These are phyloP conservation scores for Crinitomyces ghanaensis DNA, from an alignment of 805 yeast genomes.

Conservation along the genomic window DNA sequence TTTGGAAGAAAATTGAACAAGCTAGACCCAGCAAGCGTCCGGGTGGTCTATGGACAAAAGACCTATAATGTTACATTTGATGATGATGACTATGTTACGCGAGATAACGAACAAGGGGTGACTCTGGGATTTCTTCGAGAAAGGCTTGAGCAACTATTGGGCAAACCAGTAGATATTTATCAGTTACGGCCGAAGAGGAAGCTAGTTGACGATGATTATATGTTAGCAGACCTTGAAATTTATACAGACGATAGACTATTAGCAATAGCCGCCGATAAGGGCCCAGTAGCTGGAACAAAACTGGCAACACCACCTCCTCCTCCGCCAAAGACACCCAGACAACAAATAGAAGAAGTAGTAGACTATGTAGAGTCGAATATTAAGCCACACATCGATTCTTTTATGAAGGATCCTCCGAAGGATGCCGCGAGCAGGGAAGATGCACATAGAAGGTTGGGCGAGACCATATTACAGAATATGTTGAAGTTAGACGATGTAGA, in stretches of 20 bases:
- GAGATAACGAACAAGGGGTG: slow-evolving; percentile 48
- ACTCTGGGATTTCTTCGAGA: slow-evolving; percentile 49
- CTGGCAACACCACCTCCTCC: slow-evolving; percentile 11
- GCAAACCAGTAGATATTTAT: slow-evolving; percentile 1
- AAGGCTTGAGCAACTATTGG: slow-evolving; percentile 38
- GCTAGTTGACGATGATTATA: slow-evolving; percentile 33
- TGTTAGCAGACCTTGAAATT: slow-evolving; percentile 40
- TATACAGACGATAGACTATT: slow-evolving; percentile 40
- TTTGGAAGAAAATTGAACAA: not conserved
- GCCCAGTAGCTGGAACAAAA: slow-evolving; percentile 2
- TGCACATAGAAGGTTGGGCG: slow-evolving; percentile 24
- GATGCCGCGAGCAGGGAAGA: slow-evolving; percentile 16
- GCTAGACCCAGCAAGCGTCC: not conserved
- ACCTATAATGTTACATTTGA: slow-evolving; percentile 33
- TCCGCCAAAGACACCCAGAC: slow-evolving; percentile 14
- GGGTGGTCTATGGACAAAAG: slow-evolving; percentile 4
- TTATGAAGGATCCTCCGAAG: slow-evolving; percentile 13
- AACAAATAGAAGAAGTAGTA: slow-evolving; percentile 20
- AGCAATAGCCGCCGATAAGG: slow-evolving; percentile 12
- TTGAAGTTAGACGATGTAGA: slow-evolving; percentile 26
- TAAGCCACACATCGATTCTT: slow-evolving; percentile 16
- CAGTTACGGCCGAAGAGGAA: slow-evolving; percentile 11
- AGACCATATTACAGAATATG: slow-evolving; percentile 25
- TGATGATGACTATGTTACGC: slow-evolving; percentile 58
- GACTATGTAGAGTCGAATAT: slow-evolving; percentile 19